Conservation (phyloP, 495 filamentous ascomycete species). For the Penicillium dipodomyicola region DNA sequence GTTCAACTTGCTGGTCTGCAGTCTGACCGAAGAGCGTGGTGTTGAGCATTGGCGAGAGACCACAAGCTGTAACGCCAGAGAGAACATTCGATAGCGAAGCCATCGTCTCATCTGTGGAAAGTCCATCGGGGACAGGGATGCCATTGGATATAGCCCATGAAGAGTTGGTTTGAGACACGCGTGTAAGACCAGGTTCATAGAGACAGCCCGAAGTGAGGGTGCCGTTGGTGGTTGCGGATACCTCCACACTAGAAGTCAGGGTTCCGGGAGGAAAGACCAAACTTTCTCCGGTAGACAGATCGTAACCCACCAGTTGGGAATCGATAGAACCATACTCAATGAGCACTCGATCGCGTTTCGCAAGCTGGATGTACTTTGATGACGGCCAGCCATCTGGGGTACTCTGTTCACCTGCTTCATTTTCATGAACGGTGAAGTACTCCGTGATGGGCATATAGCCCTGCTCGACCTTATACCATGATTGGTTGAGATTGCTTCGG, state of each 20-base stretch:
- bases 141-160: conserved; percentile 54
- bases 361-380: conserved; percentile 54
- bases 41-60: conserved; percentile 58
- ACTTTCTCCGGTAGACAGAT: conserved; percentile 41
- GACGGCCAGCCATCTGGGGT: conserved; percentile 65
- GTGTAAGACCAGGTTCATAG: conserved; percentile 38
- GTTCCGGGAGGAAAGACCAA: conserved; percentile 45
- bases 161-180: conserved; percentile 48
- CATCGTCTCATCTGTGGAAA: conserved; percentile 36
- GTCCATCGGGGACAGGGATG: conserved; percentile 29
- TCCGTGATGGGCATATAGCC: conserved; percentile 47
- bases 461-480: conserved; percentile 53
- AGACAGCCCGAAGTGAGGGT: conserved; percentile 52
- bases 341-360: conserved; percentile 48
- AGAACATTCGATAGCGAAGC: conserved; percentile 30
- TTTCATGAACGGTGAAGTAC: conserved; percentile 50
- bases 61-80: conserved; percentile 52
- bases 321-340: conserved; percentile 56
- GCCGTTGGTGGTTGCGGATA: conserved; percentile 32
- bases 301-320: conserved; percentile 53
- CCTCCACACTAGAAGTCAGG: conserved; percentile 30
- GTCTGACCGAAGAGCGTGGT: conserved; percentile 50
- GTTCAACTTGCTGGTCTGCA: conserved; percentile 41
- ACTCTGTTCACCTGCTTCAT: conserved; percentile 37
- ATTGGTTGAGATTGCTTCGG: conserved; percentile 54